Conservation (phyloP, 139 green algal genomes). For the Tetratostichococcus sp. region DNA sequence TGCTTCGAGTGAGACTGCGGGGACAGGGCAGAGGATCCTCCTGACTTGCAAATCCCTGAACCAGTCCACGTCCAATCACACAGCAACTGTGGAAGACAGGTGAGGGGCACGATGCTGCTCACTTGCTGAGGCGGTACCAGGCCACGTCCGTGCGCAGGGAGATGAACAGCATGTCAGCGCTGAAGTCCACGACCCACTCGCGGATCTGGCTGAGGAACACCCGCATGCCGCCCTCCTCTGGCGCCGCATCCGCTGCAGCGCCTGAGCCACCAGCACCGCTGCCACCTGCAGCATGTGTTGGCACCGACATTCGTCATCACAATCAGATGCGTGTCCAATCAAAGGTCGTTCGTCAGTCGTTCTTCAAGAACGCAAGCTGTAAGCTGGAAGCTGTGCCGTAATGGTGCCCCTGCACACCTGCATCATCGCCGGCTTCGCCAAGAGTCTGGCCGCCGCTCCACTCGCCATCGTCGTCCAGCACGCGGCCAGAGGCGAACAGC, state of each 20-base stretch:
- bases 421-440: slow-evolving; percentile 16
- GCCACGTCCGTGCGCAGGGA: slow-evolving; percentile 85
- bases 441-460: slow-evolving; percentile 48
- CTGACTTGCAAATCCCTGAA: too few species aligned
- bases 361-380: too few species aligned
- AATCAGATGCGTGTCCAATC: too few species aligned
- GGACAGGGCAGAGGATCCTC: too few species aligned
- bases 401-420: not conserved
- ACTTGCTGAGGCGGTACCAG: slow-evolving; percentile 82
- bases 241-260: slow-evolving; percentile 7
- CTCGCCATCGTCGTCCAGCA: slow-evolving; percentile 78
- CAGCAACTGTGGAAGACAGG: too few species aligned
- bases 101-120: too few species aligned
- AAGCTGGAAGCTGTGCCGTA: too few species aligned
- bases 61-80: too few species aligned
- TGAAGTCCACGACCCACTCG: slow-evolving; percentile 91
- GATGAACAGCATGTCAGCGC: slow-evolving; percentile 84
- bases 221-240: slow-evolving; percentile 57
- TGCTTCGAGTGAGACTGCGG: too few species aligned
- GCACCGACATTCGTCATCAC: too few species aligned
- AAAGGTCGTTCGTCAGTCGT: too few species aligned
- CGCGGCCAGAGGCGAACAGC: slow-evolving; percentile 76
- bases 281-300: not conserved
- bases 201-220: slow-evolving; percentile 85
- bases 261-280: slow-evolving; percentile 17